Evolutionary conservation across 208 protist species (phyloP), one percentile per base, ranked within the genome.

Genomic region (Lotmaria passim): DNA sequence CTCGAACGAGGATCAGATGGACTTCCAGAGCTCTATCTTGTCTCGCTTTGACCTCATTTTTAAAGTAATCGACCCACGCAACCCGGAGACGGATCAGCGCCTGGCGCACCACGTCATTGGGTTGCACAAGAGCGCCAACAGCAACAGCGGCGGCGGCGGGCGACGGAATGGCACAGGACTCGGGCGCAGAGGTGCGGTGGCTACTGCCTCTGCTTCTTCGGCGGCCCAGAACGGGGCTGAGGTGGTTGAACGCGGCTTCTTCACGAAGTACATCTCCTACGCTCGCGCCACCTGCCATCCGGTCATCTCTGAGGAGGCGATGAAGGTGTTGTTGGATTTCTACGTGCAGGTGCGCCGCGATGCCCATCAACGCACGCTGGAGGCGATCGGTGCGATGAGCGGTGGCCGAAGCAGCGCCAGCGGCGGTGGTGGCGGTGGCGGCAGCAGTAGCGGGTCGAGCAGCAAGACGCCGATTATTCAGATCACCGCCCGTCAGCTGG

Each of bases 41-140:
- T 99, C 98, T 7, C 96, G 99, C 85, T 99, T 99, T 82, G 99
- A 99, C 80, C 89, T 99, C 17, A 94, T 99, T 57, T 99, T 99
- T 79, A 99, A 99, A 65, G 92, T 99, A 1, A 83, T 99, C 46
- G 99, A 99, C 85, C 85, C 88, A 7, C 84, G 91, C 17, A 94
- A 98, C 72, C 86, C 92, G 1, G 90, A 98, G 63, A 89, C 86
- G 15, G 98, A 99, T 74, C 78, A 88, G 48, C 79, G 73, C 1
- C 96, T 99, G 4, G 92, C 98, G 0, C 86, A 90, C 24, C 98
- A 99, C 79, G 97, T 99, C 7, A 86, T 99, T 7, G 84, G 79
- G 31, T 85, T 98, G 75, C 98, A 99, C 80, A 99, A 78, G 97
- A 96, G 68, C 67, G 98, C 79, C 19, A 78, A 72, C 76, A 24